Evolutionary conservation across 768 basidiomycete genomes (phyloP).

Genomic region (Leccinum rimulosum): DNA sequence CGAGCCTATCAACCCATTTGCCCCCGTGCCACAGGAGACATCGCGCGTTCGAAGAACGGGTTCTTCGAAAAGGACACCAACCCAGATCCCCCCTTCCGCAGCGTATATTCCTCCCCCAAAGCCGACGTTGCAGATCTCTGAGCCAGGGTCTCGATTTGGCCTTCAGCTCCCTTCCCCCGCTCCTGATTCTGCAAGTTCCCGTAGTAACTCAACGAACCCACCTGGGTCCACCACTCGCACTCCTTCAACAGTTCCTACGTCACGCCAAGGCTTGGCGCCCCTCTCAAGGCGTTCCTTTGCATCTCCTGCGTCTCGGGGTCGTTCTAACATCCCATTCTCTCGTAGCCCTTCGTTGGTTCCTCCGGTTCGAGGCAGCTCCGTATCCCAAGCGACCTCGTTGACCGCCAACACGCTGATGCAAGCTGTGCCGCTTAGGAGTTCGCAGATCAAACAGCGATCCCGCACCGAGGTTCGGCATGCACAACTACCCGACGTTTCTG

Average conservation of each 20-base stretch:
- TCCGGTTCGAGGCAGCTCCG: background rate
- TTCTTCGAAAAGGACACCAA: background rate
- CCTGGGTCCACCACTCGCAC: too few relatives aligned
- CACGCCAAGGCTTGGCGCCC: background rate
- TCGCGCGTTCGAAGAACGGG: background rate
- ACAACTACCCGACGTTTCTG: background rate
- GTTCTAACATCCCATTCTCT: background rate
- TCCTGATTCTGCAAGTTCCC: background rate
- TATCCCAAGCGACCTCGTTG: background rate
- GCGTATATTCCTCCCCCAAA: background rate
- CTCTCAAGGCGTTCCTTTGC: background rate
- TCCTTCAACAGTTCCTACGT: background rate
- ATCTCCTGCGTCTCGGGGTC: background rate
- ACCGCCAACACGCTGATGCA: background rate
- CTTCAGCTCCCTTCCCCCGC: background rate
- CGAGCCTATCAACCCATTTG: background rate
- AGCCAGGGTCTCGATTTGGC: background rate
- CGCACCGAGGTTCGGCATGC: background rate
- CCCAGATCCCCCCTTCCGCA: background rate
- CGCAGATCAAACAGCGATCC: background rate
- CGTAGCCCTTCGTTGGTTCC: background rate
- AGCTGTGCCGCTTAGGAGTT: background rate
- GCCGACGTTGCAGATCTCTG: background rate
- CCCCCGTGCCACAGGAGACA: background rate
- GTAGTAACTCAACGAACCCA: too few relatives aligned